Evolutionary conservation across 192 early-diverging fungal species (phyloP), one percentile per base, ranked within the genome.

Genomic region (Backusella mclennaniae): DNA sequence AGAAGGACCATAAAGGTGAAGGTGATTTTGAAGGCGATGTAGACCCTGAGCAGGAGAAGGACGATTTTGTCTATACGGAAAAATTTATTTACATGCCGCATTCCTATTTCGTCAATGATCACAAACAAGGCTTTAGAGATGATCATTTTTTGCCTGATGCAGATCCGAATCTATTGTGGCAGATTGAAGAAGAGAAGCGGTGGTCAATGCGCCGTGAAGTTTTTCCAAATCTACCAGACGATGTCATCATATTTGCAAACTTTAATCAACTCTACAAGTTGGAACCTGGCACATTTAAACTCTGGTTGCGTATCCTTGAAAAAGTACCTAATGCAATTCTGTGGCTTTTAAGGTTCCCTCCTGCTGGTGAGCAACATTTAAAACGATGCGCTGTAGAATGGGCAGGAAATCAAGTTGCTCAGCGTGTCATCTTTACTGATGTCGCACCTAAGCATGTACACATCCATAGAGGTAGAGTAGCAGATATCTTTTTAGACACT

Each of bases 221-320:
- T 35, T 98, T 98, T 70, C 96, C 96, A 35, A 83, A 87, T 46
- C 69, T 97, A 49, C 80, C 87, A 21, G 95, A 96, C 79, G 90
- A 95, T 81, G 90, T 89, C 21, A 91, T 96, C 21, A 96, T 98
- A 68, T 96, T 94, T 91, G 96, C 96, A 70, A 96, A 96, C 83
- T 97, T 98, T 78, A 98, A 98, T 83, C 96, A 98, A 87, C 86
- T 96, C 9, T 98, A 98, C 87, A 98, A 98, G 82, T 84, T 97
- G 67, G 96, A 98, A 46, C 96, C 96, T 8, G 82, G 84, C 4
- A 94, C 94, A 31, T 97, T 97, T 82, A 87, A 88, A 12, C 83
- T 92, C 19, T 98, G 96, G 96, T 85, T 94, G 36, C 85, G 90
- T 12, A 96, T 98, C 33, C 83, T 98, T 31, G 86, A 85, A 59